These are phyloP conservation scores for Syzygium malaccense DNA, from an alignment of 441 rosid species.

Conservation along the genomic window DNA sequence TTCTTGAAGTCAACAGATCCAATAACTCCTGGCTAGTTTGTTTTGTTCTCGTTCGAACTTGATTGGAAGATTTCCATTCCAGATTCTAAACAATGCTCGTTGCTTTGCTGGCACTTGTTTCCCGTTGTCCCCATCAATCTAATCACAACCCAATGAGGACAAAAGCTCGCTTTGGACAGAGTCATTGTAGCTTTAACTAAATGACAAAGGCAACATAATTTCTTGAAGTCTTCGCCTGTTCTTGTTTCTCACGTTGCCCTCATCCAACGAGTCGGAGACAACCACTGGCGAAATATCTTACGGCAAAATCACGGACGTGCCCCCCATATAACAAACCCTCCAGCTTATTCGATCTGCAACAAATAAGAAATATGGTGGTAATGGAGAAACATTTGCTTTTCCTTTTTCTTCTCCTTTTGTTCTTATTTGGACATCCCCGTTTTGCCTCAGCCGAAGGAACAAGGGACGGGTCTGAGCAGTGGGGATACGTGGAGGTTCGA, in stretches of 20 bases:
- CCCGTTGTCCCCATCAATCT: background rate
- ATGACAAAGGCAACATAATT: background rate
- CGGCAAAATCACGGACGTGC: background rate
- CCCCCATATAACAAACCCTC: background rate
- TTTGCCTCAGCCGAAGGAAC: slow-evolving; percentile 9
- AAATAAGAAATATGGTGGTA: background rate
- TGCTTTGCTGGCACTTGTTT: background rate
- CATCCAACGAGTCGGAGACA: background rate
- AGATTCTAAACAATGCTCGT: background rate
- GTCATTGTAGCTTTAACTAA: background rate
- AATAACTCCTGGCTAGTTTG: background rate
- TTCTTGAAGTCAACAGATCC: background rate
- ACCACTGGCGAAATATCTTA: background rate
- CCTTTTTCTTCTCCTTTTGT: background rate
- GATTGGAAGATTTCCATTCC: background rate
- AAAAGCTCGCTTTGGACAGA: background rate
- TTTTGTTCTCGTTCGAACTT: background rate
- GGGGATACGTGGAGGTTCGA: slow-evolving; percentile 35
- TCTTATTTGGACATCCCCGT: background rate
- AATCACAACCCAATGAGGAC: background rate
- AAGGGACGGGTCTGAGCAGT: slow-evolving; percentile 26
- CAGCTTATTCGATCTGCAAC: background rate
- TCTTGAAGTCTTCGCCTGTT: background rate
- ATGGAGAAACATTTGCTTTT: slow-evolving; percentile 9
- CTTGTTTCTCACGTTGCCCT: background rate